Percentiles rank a stretch among this genome's conserved stretches.
These are phyloP conservation scores for Zizania palustris DNA, from an alignment of 202 grass and related monocot genomes.

Conservation along the genomic window DNA sequence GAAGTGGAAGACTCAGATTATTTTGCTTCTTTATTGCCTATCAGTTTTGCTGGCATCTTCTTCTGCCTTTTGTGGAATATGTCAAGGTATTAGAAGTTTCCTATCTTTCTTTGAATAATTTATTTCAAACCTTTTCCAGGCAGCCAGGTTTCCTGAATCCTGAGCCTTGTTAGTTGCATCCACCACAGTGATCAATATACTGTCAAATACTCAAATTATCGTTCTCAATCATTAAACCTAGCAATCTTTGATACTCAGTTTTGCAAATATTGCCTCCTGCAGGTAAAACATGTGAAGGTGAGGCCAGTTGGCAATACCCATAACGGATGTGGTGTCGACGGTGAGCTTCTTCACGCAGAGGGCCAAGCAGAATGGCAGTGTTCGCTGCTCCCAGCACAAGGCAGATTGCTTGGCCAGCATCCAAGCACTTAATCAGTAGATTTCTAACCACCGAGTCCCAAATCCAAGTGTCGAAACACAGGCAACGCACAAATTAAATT, in stretches of 20 bases:
- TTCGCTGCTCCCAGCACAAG: constrained; percentile 72
- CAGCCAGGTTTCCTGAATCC: background rate
- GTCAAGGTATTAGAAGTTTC: constrained; percentile 61
- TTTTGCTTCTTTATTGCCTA: constrained; percentile 81
- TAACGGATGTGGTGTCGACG: constrained; percentile 73
- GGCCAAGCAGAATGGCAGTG: constrained; percentile 59
- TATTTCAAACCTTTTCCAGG: background rate
- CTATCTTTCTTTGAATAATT: constrained; percentile 1
- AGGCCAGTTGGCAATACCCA: constrained; percentile 63
- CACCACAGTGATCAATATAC: background rate
- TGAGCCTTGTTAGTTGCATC: background rate
- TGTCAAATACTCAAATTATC: background rate
- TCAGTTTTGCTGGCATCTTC: constrained; percentile 79
- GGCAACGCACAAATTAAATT: constrained; percentile 2
- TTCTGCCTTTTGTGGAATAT: constrained; percentile 89
- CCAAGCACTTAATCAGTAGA: constrained; percentile 27
- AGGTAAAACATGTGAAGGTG: constrained; percentile 84
- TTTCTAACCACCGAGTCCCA: background rate
- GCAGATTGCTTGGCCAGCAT: constrained; percentile 63
- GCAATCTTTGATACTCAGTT: background rate
- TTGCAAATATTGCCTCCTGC: constrained; percentile 39
- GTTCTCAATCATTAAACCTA: background rate
- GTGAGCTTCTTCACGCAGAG: constrained; percentile 67
- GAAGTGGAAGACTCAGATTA: constrained; percentile 74
- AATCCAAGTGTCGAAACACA: background rate